Conservation (phyloP, 805 yeast species). For the Pichia rugopelliculosa region DNA sequence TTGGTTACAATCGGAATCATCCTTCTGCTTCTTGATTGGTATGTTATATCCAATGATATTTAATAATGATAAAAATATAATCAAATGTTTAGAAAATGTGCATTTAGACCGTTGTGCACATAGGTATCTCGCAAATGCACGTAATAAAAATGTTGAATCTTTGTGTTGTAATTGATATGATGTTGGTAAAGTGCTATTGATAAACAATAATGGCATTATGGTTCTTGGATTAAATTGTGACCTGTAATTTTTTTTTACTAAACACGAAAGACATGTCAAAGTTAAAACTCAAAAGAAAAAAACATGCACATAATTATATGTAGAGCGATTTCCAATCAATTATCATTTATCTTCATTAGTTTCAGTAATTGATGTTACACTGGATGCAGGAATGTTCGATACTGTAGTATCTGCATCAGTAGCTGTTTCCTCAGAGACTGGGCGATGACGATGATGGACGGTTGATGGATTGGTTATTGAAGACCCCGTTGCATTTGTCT, state of each 20-base stretch:
- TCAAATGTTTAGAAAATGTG: not conserved
- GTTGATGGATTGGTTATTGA: not conserved
- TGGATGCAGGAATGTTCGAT: not conserved
- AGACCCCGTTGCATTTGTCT: not conserved
- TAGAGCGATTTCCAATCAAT: not conserved
- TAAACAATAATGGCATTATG: not conserved
- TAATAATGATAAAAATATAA: not conserved
- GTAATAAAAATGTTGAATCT: not conserved
- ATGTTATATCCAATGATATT: not conserved
- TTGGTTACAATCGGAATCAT: not conserved
- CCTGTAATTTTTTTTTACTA: not conserved
- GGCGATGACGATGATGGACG: not conserved
- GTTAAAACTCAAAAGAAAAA: not conserved
- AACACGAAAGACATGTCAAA: not conserved
- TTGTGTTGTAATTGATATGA: not conserved
- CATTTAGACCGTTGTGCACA: not conserved
- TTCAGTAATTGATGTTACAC: not conserved
- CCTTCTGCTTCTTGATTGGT: not conserved
- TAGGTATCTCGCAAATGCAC: not conserved
- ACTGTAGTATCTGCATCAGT: not conserved
- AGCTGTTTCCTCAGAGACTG: not conserved
- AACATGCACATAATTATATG: no score
- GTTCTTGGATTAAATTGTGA: not conserved
- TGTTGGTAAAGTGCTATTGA: not conserved
- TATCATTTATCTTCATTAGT: not conserved